Conservation (phyloP, 108 stramenopile species). For the Mediolabrus comicus region DNA sequence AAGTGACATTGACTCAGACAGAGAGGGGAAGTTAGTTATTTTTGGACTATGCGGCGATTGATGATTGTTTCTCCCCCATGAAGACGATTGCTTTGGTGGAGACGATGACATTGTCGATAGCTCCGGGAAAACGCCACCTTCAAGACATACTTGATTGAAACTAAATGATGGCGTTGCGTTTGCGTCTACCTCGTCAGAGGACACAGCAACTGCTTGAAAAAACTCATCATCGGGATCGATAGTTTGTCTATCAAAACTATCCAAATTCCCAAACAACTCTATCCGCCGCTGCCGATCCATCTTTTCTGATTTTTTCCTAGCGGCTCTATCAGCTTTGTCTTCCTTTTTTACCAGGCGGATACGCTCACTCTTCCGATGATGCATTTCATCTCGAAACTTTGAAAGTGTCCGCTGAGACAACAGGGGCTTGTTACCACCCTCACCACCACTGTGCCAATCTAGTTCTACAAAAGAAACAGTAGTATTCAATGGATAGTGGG, state of each 20-base stretch:
- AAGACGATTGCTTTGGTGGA: neutral
- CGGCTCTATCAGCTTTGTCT: constrained; percentile 50
- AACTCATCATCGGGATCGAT: constrained; percentile 73
- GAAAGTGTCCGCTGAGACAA: constrained; percentile 53
- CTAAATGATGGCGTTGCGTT: neutral
- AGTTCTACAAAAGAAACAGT: constrained; percentile 72
- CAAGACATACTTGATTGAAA: neutral
- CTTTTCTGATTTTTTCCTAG: constrained; percentile 38
- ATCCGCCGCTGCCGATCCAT: constrained; percentile 32
- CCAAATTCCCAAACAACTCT: constrained; percentile 43
- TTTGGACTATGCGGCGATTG: neutral
- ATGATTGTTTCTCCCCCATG: neutral
- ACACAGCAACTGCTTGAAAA: constrained; percentile 37
- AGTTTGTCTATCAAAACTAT: constrained; percentile 32
- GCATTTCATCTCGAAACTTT: constrained; percentile 62
- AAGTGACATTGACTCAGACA: neutral
- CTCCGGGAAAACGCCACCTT: neutral
- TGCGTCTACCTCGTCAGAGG: constrained; percentile 3
- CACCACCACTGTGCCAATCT: constrained; percentile 43
- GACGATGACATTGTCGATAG: neutral
- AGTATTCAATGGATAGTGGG: constrained; percentile 67
- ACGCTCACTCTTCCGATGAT: constrained; percentile 62
- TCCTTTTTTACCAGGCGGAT: constrained; percentile 50
- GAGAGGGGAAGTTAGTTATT: neutral
- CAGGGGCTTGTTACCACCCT: constrained; percentile 37